Evolutionary conservation across 768 basidiomycete genomes (phyloP), one percentile per base, ranked within the genome.

Genomic region (Suillus paluster): DNA sequence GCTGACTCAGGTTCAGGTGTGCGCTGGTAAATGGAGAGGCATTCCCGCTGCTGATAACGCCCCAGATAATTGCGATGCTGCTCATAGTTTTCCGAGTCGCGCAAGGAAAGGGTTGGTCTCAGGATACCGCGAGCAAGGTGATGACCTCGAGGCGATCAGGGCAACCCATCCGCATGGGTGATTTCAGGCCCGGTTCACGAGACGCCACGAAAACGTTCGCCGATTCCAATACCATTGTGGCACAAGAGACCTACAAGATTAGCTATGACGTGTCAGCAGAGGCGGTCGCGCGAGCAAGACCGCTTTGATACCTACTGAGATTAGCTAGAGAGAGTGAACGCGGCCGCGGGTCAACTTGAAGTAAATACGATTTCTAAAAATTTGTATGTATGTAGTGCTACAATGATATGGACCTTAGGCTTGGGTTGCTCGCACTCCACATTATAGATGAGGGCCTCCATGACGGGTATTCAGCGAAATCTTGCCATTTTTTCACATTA

Each of bases 51-150:
- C 17, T 39, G 56, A 38, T 25, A 12, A 49, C 23, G 21, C 12
- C 59, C 17, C n/a, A 77, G 75, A 59, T 60, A 21, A 71, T 77
- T 54, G 68, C 74, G 2, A 68, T 71, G 8, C 42, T 70, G 11
- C 63, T 77, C 23, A 77, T 77, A 56, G 63, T 75, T 44, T 62
- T 71, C 27, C 73, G 76, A 19, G 72, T 76, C 34, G 70, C 71
- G 5, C 63, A 67, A 23, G 76, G 76, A 19, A 63, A 67, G 19
- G 67, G 70, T 8, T 73, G 70, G 69, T 64, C 67, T 27, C 62
- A 45, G 41, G 62, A 66, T 2, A 58, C 46, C 9, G 14, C 39
- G n/a, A 21, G 36, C 10, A 34, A 9, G 38, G 23, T n/a, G 14
- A 60, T 52, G 38, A 42, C 30, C 12, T 38, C 50, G 14, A 34